Evolutionary conservation across 495 filamentous ascomycete genomes (phyloP).

Genomic region (Neurospora intermedia): DNA sequence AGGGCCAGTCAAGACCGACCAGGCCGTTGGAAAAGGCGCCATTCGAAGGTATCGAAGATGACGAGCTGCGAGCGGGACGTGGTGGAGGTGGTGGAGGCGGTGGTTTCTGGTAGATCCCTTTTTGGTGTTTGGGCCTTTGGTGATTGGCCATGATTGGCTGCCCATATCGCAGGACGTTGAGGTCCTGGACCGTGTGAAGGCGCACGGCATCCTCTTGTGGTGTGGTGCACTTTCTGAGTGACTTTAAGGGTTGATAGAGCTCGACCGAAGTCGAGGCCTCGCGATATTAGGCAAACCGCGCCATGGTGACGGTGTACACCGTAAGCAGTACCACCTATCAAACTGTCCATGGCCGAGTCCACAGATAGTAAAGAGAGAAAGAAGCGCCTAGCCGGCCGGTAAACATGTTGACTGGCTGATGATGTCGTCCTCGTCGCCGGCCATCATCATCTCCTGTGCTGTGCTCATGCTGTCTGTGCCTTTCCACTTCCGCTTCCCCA

Average conservation of each 20-base stretch:
- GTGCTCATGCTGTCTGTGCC: background rate
- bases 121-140: background rate
- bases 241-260: background rate
- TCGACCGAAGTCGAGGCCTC: background rate
- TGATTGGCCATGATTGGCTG: background rate
- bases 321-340: background rate
- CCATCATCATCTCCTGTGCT: background rate
- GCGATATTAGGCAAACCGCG: background rate
- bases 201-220: background rate
- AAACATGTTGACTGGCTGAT: background rate
- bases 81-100: background rate
- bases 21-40: background rate
- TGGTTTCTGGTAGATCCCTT: background rate
- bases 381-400: background rate
- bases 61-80: background rate
- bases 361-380: background rate
- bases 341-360: background rate
- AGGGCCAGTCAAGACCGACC: background rate
- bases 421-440: background rate
- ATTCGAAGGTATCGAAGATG: background rate
- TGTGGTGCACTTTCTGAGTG: background rate
- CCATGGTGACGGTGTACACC: background rate
- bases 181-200: background rate
- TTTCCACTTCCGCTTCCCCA: background rate
- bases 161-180: background rate